phyloP scores from a whole-genome alignment of 2,329 filamentous ascomycete species.

The Nemania diffusa region DNA sequence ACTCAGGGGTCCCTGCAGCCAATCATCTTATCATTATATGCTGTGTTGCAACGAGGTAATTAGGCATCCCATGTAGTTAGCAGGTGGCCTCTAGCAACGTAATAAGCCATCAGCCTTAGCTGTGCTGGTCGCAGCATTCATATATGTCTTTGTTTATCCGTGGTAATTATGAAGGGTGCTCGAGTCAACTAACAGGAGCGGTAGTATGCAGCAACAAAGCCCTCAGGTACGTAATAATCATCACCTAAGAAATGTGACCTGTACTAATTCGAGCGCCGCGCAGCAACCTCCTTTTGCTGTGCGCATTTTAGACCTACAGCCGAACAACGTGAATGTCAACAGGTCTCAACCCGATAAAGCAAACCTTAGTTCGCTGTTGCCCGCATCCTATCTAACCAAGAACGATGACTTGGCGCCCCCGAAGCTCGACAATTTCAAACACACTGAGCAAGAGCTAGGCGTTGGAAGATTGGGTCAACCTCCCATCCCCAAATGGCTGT shows the following conservation, averaged over 20 bases:
- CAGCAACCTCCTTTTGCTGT: background rate
- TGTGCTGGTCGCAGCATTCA: too few relatives aligned
- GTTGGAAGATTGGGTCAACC: constrained; percentile 12
- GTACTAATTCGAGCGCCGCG: too few relatives aligned
- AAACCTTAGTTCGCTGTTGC: constrained; percentile 14
- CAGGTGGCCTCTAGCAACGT: too few relatives aligned
- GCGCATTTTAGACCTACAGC: background rate
- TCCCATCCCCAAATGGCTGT: constrained; percentile 37
- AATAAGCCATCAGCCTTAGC: too few relatives aligned
- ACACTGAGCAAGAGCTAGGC: constrained; percentile 26
- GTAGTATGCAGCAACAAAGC: background rate
- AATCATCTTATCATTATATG: background rate
- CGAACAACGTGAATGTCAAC: background rate
- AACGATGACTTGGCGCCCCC: constrained; percentile 20
- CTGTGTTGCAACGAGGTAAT: too few relatives aligned
- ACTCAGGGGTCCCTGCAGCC: background rate
- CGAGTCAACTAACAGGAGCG: background rate
- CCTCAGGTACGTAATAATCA: too few relatives aligned
- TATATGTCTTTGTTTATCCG: too few relatives aligned
- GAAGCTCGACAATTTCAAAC: constrained; percentile 21
- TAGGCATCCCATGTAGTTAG: too few relatives aligned
- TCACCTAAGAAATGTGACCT: too few relatives aligned
- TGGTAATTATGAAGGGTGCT: background rate
- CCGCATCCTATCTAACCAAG: constrained; percentile 24
- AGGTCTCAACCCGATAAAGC: background rate